Evolutionary conservation across 1,139 yeast genomes (phyloP), one percentile per base, ranked within the genome.

Genomic region (Kodamaea fungicola): DNA sequence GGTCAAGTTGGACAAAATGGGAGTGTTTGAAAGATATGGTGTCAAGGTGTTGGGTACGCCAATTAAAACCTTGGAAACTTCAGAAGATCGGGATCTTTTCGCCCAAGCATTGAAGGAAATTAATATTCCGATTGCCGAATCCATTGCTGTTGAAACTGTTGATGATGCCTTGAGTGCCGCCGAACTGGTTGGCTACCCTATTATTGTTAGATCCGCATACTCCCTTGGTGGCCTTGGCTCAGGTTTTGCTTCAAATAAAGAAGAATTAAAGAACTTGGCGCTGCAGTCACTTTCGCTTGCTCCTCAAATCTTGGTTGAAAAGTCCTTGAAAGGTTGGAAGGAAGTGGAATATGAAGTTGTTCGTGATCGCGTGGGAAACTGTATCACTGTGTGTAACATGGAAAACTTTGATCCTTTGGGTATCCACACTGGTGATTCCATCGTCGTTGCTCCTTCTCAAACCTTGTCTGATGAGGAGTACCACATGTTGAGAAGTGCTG

Each of bases 361-460:
- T 41, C 87, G 98, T 65, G 98, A 92, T 65, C 78, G 95, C 54
- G 90, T 84, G 44, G 96, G 84, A 50, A 92, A 92, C 75, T 92
- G 98, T 78, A 92, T 92, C 59, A 92, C 98, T 33, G 98, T 92
- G 36, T 92, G 98, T 76, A 92, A 92, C 67, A 92, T 92, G 98
- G 98, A 92, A 70, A 92, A 92, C 70, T 92, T 92, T 53, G 98
- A 92, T 64, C 98, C 98, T 32, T 78, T 92, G 55, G 98, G 98
- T 53, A 83, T 94, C 52, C 98, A 92, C 67, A 92, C 98, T 43
- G 98, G 98, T 71, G 98, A 92, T 64, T 92, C 98, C 32, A 92
- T 92, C 57, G 98, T 92, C 39, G 97, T 92, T 56, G 98, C 98
- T 40, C 98, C 98, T 37, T 89, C 97, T 30, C 98, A 92, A 68